Evolutionary conservation across 106 monocot species (phyloP), one percentile per base, ranked within the genome.

Genomic region (Dioscorea alata): DNA sequence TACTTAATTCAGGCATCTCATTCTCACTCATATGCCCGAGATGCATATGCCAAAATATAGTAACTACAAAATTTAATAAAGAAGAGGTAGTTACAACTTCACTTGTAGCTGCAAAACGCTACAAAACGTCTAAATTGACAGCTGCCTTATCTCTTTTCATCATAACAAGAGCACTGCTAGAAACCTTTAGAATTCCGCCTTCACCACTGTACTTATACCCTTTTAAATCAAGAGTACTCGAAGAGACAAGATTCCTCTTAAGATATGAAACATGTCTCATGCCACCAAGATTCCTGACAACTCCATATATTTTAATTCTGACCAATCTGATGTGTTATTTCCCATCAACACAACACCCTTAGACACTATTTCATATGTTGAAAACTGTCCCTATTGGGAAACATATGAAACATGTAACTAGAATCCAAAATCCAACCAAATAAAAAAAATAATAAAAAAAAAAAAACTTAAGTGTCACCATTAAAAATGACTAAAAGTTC

Each of bases 131-230:
- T 10, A 63, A 28, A 12, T 42, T 19, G 52, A 23, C 50, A 28
- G 4, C 5, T 8, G 0, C 48, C 4, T 50, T 67, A 35, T 42
- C 2, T 12, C 5, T 71, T 42, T 60, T 72, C 21, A 61, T 72
- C 17, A 61, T 5, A 53, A 68, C 22, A 2, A 67, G 2, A 3
- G 20, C 22, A 53, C 60, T 8, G 66, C 35, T 72, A 1, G 18
- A 34, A 8, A 61, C 66, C 22, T 67, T 72, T 10, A 67, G 1
- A 35, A 61, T 53, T 78, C 61, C 61, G 53, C 33, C 21, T 72
- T 65, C 53, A 51, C 13, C 34, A 9, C 13, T 19, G 18, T 20
- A 73, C 53, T 19, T 78, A n/a, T 12, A 71, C 8, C 71, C 7
- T 6, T 33, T 13, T 19, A 20, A 7, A 15, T 71, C 66, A 23